Conservation (phyloP, 495 filamentous ascomycete genomes). For the Penicillium subrubescens region DNA sequence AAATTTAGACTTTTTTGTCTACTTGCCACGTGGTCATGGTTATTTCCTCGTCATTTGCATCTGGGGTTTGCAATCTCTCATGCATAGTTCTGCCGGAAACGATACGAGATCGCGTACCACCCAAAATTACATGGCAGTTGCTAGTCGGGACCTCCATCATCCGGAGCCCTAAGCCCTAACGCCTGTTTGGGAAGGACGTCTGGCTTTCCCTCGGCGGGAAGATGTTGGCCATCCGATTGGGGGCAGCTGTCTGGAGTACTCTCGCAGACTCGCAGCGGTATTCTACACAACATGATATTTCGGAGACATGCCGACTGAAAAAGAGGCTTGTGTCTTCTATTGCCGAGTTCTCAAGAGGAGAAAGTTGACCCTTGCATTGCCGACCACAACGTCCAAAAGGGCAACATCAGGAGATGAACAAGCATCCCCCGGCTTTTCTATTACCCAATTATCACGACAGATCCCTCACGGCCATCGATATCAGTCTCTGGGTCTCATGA, state of each 20-base stretch:
- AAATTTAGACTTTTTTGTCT: not conserved
- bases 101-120: constrained; percentile 7
- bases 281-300: not conserved
- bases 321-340: not conserved
- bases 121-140: not conserved
- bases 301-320: not conserved
- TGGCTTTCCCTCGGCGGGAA: not conserved
- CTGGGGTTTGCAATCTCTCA: not conserved
- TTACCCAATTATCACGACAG: constrained; percentile 20
- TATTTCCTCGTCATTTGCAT: not conserved
- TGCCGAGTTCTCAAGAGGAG: not conserved
- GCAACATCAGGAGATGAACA: constrained; percentile 13
- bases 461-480: constrained; percentile 8
- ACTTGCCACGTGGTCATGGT: not conserved
- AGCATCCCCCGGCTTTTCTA: not conserved
- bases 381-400: constrained; percentile 10
- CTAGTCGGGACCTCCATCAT: constrained; percentile 1
- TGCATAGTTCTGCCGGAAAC: not conserved
- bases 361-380: not conserved
- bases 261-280: not conserved
- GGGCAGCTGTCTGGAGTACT: not conserved
- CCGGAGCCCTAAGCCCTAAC: constrained; percentile 28
- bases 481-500: not conserved
- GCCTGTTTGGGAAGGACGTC: constrained; percentile 1
- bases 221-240: constrained; percentile 4